Evolutionary conservation across 108 stramenopile species (phyloP).

Genomic region (Skeletonema marinoi): DNA sequence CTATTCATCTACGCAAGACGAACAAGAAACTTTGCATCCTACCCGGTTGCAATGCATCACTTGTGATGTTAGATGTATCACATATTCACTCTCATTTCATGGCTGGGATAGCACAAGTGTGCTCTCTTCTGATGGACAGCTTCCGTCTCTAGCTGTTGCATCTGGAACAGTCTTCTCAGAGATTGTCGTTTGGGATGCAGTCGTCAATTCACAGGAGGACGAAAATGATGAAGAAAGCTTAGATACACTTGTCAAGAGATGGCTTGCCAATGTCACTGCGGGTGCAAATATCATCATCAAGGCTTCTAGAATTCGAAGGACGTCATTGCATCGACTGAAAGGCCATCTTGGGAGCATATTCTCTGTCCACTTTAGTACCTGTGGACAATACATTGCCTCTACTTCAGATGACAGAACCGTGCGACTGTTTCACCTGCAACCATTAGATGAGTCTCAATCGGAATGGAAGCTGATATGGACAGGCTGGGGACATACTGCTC

Average conservation of each 20-base stretch:
- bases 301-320: not conserved
- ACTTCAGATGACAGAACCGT: slow-evolving; percentile 84
- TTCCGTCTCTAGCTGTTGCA: slow-evolving; percentile 34
- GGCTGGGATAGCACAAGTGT: not conserved
- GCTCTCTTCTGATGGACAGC: not conserved
- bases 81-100: slow-evolving; percentile 52
- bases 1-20: not conserved
- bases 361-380: slow-evolving; percentile 44
- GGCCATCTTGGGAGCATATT: slow-evolving; percentile 75
- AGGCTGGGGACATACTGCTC: slow-evolving; percentile 78
- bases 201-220: not conserved
- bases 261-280: slow-evolving; percentile 5
- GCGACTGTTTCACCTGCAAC: slow-evolving; percentile 38
- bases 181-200: slow-evolving; percentile 50
- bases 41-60: slow-evolving; percentile 30
- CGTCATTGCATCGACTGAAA: slow-evolving; percentile 36
- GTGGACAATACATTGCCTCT: slow-evolving; percentile 54
- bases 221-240: slow-evolving; percentile 2
- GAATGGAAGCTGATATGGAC: slow-evolving; percentile 52
- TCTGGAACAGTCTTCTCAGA: slow-evolving; percentile 70
- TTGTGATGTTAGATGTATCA: slow-evolving; percentile 52
- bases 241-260: slow-evolving; percentile 27
- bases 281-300: not conserved
- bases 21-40: slow-evolving; percentile 7
- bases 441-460: not conserved